Conservation (phyloP, 257 asterid genomes). For the Avicennia marina region DNA sequence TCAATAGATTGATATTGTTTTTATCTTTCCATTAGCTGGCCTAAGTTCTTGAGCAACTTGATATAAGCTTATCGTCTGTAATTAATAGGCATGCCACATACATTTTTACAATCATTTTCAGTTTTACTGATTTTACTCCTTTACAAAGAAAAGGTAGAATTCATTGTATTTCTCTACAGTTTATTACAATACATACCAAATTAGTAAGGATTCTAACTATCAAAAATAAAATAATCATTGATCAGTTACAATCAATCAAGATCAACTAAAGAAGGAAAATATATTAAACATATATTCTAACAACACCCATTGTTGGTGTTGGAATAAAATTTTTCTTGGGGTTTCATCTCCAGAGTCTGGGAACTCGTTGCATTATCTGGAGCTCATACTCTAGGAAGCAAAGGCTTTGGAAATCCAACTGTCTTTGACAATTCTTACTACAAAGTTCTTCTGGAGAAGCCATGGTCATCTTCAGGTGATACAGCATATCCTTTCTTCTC, state of each 20-base stretch:
- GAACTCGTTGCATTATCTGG: constrained; percentile 94
- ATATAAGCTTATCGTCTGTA: neutral
- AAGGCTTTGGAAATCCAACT: constrained; percentile 85
- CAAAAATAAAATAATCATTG: too few species aligned
- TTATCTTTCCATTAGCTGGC: neutral
- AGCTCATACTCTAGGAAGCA: constrained; percentile 86
- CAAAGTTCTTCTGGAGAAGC: constrained; percentile 72
- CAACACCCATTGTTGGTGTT: too few species aligned
- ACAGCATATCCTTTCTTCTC: neutral
- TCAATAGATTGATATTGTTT: neutral
- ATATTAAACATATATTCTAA: too few species aligned
- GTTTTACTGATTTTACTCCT: too few species aligned
- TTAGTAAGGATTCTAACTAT: too few species aligned
- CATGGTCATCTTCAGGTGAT: constrained; percentile 81
- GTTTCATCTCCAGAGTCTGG: constrained; percentile 45
- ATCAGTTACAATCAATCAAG: too few species aligned
- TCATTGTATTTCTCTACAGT: too few species aligned
- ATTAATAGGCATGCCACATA: neutral
- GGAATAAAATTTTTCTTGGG: neutral
- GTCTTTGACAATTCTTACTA: constrained; percentile 84
- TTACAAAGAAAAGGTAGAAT: too few species aligned
- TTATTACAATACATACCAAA: too few species aligned
- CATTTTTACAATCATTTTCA: too few species aligned
- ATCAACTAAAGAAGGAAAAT: too few species aligned
- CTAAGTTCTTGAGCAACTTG: neutral